Evolutionary conservation across 2,329 filamentous ascomycete genomes (phyloP).

Genomic region (Atkinsonella hypoxylon): DNA sequence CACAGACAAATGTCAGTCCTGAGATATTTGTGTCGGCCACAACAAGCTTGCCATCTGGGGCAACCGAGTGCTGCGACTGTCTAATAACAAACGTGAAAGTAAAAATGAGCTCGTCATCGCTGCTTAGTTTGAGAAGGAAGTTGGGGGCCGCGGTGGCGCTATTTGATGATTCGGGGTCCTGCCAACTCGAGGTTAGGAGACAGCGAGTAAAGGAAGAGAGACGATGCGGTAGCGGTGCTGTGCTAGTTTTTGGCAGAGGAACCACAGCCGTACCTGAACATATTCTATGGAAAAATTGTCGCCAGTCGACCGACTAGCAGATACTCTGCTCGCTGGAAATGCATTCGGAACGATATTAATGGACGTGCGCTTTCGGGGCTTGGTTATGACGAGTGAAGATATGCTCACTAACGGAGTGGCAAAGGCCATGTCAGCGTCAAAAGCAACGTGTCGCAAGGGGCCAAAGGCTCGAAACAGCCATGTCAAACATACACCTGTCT

Average conservation of each 20-base stretch:
- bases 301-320: constrained; percentile 56
- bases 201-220: constrained; percentile 2
- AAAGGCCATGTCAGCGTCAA: constrained; percentile 4
- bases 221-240: neutral
- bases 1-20: constrained; percentile 85
- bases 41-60: constrained; percentile 35
- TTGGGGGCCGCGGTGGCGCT: constrained; percentile 40
- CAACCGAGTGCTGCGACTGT: constrained; percentile 32
- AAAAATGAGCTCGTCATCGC: constrained; percentile 87
- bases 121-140: constrained; percentile 77
- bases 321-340: constrained; percentile 72
- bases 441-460: constrained; percentile 7
- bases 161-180: constrained; percentile 64
- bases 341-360: constrained; percentile 73
- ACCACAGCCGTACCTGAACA: constrained; percentile 56
- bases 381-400: constrained; percentile 70
- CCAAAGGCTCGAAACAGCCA: constrained; percentile 5
- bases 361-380: constrained; percentile 63
- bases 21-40: constrained; percentile 65
- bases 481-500: constrained; percentile 59
- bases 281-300: constrained; percentile 77
- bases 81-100: constrained; percentile 81
- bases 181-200: constrained; percentile 5
- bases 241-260: constrained; percentile 9
- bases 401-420: constrained; percentile 57